Base-by-base conservation (phyloP, 345 rosid species). In the Arabidopsis suecica region DNA sequence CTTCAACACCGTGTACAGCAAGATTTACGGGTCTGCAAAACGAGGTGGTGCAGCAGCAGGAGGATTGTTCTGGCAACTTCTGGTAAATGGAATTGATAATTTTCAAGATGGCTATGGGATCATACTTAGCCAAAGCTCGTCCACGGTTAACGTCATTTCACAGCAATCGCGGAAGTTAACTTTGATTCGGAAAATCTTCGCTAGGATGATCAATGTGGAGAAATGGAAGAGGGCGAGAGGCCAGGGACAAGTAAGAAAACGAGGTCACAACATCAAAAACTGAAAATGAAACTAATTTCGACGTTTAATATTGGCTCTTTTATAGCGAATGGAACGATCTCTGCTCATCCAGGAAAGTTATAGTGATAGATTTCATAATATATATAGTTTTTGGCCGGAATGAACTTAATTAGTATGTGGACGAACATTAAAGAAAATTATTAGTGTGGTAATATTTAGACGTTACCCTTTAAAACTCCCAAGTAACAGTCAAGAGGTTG, bases 51-150 rank as follows among this genome's bases (percentile, higher is more conserved):
- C 96, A 9, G 97, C 91, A 1, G 92, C 92, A 0, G 97, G 96
- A 5, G 90, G 97, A 84, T 83, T 90, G 84, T 92, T 94, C 75
- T 95, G 99, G 99, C 99, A 95, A 51, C 96, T 92, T 18, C 68
- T 89, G 3, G 81, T 89, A 0, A 83, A 81, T 77, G 97, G 88
- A 40, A 88, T 92, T 97, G 96, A 87, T 74, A 79, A 74, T 1
- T 90, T 90, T 74, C 81, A 85, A 58, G 99, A 95, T 72, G 97
- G 99, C 0, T 92, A 92, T n/a, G 97, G 90, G 79, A 82, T 95
- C 22, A 74, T 84, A 41, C 73, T 89, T 16, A 70, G 80, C 68
- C 82, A 87, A 81, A 83, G 84, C 72, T 75, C 97, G 6, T 90
- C 98, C 0, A 91, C 96, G 1, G 82, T 83, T 3, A 84, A 90